phyloP scores from a whole-genome alignment of 805 yeast genomes.

The Pichia pseudocactophila region DNA sequence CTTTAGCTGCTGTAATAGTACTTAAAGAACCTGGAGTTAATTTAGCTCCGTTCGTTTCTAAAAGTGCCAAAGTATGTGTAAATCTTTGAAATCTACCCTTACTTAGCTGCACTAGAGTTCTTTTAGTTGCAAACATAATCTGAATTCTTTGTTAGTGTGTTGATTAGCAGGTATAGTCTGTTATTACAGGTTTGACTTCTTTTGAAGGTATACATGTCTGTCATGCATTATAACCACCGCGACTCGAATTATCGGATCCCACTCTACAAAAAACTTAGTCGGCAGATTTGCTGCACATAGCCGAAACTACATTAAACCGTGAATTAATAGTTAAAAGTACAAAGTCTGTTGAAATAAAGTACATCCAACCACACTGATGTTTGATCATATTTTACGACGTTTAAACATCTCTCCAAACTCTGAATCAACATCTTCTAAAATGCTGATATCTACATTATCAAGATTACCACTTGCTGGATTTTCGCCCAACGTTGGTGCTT shows the following conservation, averaged over 20 bases:
- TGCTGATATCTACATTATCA: constrained; percentile 1
- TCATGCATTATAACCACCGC: no score
- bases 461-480: background rate
- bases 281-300: no score
- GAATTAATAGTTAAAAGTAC: background rate
- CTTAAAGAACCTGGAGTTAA: constrained; percentile 64
- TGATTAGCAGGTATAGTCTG: no score
- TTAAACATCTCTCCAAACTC: constrained; percentile 13
- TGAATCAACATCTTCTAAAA: constrained; percentile 1
- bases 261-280: no score
- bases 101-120: background rate
- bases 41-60: constrained; percentile 52
- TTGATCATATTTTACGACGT: constrained; percentile 8
- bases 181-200: no score
- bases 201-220: no score
- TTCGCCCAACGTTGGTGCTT: background rate
- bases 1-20: constrained; percentile 67
- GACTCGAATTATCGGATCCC: no score
- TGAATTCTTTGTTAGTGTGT: no score
- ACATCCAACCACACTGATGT: no score
- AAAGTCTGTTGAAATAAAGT: no score
- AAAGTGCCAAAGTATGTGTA: constrained; percentile 66
- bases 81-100: constrained; percentile 26
- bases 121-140: constrained; percentile 1
- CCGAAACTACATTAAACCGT: background rate